Conservation (phyloP, 106 monocot genomes). For the Triglochin maritima region DNA sequence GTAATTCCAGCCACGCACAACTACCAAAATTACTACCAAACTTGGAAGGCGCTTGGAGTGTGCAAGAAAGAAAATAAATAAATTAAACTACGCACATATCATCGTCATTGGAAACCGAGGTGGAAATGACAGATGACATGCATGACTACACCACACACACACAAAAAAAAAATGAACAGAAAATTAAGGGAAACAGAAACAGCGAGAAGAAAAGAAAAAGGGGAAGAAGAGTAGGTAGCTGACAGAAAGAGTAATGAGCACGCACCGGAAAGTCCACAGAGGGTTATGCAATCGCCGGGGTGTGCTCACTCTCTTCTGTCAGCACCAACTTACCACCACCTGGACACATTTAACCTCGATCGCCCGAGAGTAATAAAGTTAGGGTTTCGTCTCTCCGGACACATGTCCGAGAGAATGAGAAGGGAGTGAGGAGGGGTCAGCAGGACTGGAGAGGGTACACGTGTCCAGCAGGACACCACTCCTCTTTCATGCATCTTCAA, state of each 20-base stretch:
- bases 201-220: not conserved
- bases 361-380: not conserved
- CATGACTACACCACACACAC: too few species aligned
- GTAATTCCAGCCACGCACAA: too few species aligned
- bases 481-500: not conserved
- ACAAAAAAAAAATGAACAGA: too few species aligned
- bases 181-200: too few species aligned
- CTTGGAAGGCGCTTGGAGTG: too few species aligned
- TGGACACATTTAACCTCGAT: not conserved
- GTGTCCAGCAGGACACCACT: not conserved
- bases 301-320: conserved; percentile 19
- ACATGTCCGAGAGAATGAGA: not conserved
- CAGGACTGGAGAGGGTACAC: not conserved
- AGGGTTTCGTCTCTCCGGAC: too few species aligned
- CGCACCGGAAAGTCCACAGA: conserved; percentile 4
- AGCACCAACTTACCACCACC: not conserved
- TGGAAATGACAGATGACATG: too few species aligned
- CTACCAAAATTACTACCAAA: too few species aligned
- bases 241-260: conserved; percentile 13
- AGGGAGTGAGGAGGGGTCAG: not conserved
- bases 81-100: too few species aligned
- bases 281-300: conserved; percentile 8
- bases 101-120: too few species aligned
- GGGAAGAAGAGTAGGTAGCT: not conserved
- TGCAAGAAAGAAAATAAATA: too few species aligned